phyloP scores from a whole-genome alignment of 306 rosid species.

The Casuarina cunninghamiana region DNA sequence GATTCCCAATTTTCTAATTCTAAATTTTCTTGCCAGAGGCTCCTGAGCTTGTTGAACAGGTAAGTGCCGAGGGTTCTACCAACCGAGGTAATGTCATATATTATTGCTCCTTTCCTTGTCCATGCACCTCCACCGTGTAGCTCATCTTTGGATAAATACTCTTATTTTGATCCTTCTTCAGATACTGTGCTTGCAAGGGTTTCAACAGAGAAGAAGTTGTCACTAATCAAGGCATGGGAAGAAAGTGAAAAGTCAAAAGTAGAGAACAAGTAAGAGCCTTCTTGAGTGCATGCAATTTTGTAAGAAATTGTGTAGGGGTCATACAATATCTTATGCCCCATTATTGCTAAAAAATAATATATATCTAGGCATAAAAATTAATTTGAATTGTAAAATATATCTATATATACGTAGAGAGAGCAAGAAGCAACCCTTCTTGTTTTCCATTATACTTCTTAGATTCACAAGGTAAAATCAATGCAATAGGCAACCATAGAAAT shows the following conservation, averaged over 20 bases:
- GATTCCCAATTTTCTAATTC: neutral
- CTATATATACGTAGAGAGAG: neutral
- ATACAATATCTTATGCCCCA: neutral
- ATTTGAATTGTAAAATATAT: too few relatives aligned
- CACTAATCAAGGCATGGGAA: slow-evolving; percentile 66
- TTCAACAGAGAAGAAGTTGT: slow-evolving; percentile 53
- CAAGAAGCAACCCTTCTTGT: neutral
- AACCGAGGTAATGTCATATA: slow-evolving; percentile 57
- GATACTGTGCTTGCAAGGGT: slow-evolving; percentile 50
- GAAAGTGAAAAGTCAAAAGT: slow-evolving; percentile 62
- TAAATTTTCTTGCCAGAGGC: slow-evolving; percentile 39
- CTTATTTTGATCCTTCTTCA: neutral
- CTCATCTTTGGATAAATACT: neutral
- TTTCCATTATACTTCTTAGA: neutral
- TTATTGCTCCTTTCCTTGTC: neutral
- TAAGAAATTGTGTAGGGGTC: too few relatives aligned
- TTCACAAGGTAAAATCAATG: neutral
- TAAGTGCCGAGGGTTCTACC: slow-evolving; percentile 51
- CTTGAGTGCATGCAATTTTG: neutral
- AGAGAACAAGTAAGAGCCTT: slow-evolving; percentile 49
- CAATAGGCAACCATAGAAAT: neutral
- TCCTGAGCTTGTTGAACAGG: slow-evolving; percentile 49
- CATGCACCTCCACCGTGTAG: neutral
- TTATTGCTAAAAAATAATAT: neutral
- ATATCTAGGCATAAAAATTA: too few relatives aligned